Evolutionary conservation across 2,329 filamentous ascomycete species (phyloP), one percentile per base, ranked within the genome.

Genomic region (Claviceps maximensis): DNA sequence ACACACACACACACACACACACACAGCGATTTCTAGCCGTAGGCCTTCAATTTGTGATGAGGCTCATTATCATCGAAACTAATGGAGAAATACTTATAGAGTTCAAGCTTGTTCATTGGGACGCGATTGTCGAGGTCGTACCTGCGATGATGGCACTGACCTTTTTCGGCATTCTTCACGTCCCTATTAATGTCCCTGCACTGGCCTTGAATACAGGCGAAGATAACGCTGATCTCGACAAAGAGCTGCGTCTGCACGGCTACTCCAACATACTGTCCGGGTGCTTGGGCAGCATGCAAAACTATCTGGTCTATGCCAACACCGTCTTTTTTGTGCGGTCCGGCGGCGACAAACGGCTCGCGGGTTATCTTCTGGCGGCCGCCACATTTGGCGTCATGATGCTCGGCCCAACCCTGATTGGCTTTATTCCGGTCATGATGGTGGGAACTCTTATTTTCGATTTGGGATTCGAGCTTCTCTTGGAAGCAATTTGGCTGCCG

Each of bases 241-340:
- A 87, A 57, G 93, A 98, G 66, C 75, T 98, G 23, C 89, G 90
- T 62, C 83, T 95, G 45, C 93, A 98, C 62, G 93, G 93, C 2
- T 80, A 93, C 59, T 96, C 91, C 1, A 98, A 98, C 68, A 85
- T 90, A 19, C 61, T 97, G 12, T 97, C 91, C 9, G 93, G 93
- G 2, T 80, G 84, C 57, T 74, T 81, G 13, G 93, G 93, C 13
- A 96, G 90, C 63, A 94, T 98, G 55, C 78, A 94, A 69, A 98
- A 98, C 67, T 98, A 98, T 63, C 78, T 98, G 1, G 93, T 98
- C 0, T 98, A 97, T 63, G 91, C 91, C 54, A 98, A 98, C 65
- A 96, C 89, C 57, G 80, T 95, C n/a, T 82, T 98, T 53, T 97
- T 98, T 68, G 95, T 97, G 65, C 82, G 87, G 27, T 95, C 89